Base-by-base conservation (phyloP, 2,329 filamentous ascomycete genomes). In the Xylaria polymorpha region DNA sequence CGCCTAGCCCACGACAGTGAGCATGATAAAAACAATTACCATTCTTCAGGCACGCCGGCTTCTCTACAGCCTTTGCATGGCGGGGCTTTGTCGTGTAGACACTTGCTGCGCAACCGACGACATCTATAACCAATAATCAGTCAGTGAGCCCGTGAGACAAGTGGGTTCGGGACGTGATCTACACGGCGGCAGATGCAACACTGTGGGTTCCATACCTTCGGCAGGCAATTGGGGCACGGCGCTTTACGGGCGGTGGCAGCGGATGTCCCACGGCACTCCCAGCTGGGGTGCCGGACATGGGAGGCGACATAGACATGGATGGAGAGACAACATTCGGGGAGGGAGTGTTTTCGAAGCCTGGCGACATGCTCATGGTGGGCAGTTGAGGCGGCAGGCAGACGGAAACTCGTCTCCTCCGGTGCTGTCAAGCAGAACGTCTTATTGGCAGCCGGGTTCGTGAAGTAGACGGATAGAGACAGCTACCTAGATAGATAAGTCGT, bases 31-130 rank as follows among this genome's bases (percentile, higher is more conserved):
- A 56, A 46, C 37, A 35, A 74, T 76, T 79, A 88, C 86, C 86
- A 88, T 75, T 86, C 84, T 29, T 82, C 80, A 12, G 83, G 74
- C 20, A 86, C 78, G n/a, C 85, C 85, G 14, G 85, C 84, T 61
- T 85, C 83, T 22, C 77, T 75, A 70, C 87, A 89, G 5, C 84
- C 80, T 66, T 85, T 83, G 71, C 87, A 89, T 18, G 85, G 85
- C 32, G 85, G 79, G 25, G 79, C 81, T 60, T 82, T 84, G 9
- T 86, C 83, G 71, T 87, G 85, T 20, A 85, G 74, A 72, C 86
- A 88, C 78, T 87, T 88, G 75, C 84, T 87, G 68, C 86, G 83
- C 81, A 87, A 85, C 41, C 85, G 84, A 41, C 86, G 85, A 71
- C 86, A 88, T 80, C 85, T 86, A 68, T 43, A 29, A 65, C n/a